Conservation (phyloP, 257 asterid genomes). For the Coffea canephora region DNA sequence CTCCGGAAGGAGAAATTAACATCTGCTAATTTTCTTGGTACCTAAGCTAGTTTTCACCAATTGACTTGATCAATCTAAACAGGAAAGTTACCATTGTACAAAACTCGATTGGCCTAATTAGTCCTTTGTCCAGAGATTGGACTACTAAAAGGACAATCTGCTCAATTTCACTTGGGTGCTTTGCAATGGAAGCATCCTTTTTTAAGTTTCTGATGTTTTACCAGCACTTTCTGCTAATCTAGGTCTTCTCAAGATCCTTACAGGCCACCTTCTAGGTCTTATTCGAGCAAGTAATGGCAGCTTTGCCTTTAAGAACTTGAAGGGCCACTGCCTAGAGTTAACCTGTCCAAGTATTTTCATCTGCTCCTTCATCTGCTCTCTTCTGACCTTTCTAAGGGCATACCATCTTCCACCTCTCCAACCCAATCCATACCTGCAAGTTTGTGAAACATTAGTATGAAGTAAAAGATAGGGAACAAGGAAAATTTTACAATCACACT, state of each 20-base stretch:
- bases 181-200: neutral
- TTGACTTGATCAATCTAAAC: too few relatives aligned
- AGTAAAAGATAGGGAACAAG: neutral
- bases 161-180: too few relatives aligned
- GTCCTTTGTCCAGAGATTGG: too few relatives aligned
- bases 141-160: too few relatives aligned
- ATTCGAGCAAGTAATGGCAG: conserved; percentile 45
- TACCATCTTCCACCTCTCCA: conserved; percentile 92
- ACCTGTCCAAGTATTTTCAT: conserved; percentile 65
- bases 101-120: too few relatives aligned
- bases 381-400: conserved; percentile 47
- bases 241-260: conserved; percentile 62
- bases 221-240: conserved; percentile 32
- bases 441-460: neutral
- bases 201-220: conserved; percentile 35
- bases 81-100: too few relatives aligned
- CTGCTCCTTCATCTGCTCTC: conserved; percentile 36
- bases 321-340: conserved; percentile 65
- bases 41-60: too few relatives aligned
- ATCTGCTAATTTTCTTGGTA: too few relatives aligned
- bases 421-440: conserved; percentile 71
- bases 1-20: too few relatives aligned
- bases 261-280: conserved; percentile 62
- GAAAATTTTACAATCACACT: too few relatives aligned
- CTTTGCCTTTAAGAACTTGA: conserved; percentile 59